phyloP scores from a whole-genome alignment of 2,329 filamentous ascomycete species.

The Monosporascus sp. region DNA sequence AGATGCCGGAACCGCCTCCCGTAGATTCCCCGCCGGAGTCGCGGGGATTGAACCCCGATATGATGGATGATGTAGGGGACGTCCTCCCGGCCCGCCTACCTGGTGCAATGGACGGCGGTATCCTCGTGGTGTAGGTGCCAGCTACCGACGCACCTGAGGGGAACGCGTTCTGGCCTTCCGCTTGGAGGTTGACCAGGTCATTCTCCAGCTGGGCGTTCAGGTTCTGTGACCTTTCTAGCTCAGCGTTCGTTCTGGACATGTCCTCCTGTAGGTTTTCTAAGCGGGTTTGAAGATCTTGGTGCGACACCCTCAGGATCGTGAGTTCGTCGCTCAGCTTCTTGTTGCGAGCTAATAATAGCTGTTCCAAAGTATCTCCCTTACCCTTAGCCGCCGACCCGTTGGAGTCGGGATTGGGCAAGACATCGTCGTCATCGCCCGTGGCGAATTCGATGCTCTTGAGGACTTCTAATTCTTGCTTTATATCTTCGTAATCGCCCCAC shows the following conservation, averaged over 20 bases:
- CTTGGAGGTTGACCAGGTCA: slow-evolving; percentile 81
- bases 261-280: slow-evolving; percentile 79
- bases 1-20: slow-evolving; percentile 75
- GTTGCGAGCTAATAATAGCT: slow-evolving; percentile 85
- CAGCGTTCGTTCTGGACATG: slow-evolving; percentile 73
- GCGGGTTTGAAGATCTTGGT: slow-evolving; percentile 81
- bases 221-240: slow-evolving; percentile 77
- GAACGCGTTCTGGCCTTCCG: slow-evolving; percentile 76
- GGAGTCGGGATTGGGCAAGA: slow-evolving; percentile 35
- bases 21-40: slow-evolving; percentile 55
- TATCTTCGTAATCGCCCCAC: slow-evolving; percentile 91
- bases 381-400: slow-evolving; percentile 49
- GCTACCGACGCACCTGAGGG: slow-evolving; percentile 89
- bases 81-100: slow-evolving; percentile 62
- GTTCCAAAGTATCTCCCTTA: slow-evolving; percentile 79
- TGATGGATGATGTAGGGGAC: slow-evolving; percentile 95
- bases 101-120: slow-evolving; percentile 60
- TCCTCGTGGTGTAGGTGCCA: slow-evolving; percentile 72
- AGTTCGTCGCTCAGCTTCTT: slow-evolving; percentile 95
- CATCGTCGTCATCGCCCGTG: slow-evolving; percentile 76
- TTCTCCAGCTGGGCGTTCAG: slow-evolving; percentile 88
- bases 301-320: slow-evolving; percentile 85
- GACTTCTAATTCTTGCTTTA: slow-evolving; percentile 93
- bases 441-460: slow-evolving; percentile 97
- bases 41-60: slow-evolving; percentile 85